Percentiles rank a stretch among this genome's conserved stretches.
Evolutionary conservation across 1,139 yeast species (phyloP).

Genomic region (Pichia sp.): DNA sequence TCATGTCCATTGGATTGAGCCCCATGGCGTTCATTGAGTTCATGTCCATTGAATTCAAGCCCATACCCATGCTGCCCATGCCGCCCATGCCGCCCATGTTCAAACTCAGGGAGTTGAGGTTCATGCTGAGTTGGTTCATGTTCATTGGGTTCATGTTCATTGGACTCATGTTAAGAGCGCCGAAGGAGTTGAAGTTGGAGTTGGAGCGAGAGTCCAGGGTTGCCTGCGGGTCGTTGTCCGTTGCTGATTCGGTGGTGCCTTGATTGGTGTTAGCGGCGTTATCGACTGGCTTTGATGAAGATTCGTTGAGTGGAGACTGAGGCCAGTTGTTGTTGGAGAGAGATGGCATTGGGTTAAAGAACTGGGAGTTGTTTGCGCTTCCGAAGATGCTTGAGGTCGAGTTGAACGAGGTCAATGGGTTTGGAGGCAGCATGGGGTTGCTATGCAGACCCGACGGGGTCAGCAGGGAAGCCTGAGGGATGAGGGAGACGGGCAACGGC

Average conservation of each 20-base stretch:
- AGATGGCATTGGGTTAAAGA: not conserved
- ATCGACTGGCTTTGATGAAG: not conserved
- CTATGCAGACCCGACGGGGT: not conserved
- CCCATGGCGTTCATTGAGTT: not conserved
- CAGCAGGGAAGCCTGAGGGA: not conserved
- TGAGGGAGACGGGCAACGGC: not conserved
- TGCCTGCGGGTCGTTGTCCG: not conserved
- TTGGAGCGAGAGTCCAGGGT: conserved; percentile 9
- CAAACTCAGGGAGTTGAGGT: not conserved
- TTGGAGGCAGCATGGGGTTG: not conserved
- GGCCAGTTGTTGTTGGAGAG: not conserved
- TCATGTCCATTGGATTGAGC: not conserved
- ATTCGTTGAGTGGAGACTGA: not conserved
- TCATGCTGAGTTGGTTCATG: not conserved
- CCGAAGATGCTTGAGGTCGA: conserved; percentile 1
- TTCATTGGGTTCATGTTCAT: not conserved
- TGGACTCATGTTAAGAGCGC: not conserved
- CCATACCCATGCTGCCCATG: not conserved
- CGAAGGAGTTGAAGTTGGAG: not conserved
- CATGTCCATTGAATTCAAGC: not conserved
- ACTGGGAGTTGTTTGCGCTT: not conserved
- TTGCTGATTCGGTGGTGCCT: not conserved
- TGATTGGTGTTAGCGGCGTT: not conserved
- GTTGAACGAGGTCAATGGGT: not conserved
- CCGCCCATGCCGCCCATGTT: not conserved